Evolutionary conservation across 768 basidiomycete species (phyloP), one percentile per base, ranked within the genome.

Genomic region (Scleroderma citrinum): DNA sequence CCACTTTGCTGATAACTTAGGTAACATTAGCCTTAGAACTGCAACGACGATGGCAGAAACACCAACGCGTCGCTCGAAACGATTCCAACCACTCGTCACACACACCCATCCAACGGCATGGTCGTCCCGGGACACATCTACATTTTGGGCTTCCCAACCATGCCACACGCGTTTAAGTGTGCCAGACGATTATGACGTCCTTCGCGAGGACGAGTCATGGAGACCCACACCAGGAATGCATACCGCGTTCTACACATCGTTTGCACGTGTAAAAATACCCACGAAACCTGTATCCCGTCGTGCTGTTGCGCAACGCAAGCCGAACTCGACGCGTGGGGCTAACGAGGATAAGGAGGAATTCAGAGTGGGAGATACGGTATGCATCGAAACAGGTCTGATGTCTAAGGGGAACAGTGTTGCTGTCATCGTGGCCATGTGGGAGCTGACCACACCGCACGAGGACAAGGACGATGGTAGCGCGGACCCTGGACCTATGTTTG

Each of bases 401-500:
- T 69, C 65, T 17, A 71, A 61, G 30, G 69, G 70, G 11, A 78
- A 81, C 0, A 87, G 85, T 53, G 68, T 88, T 44, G 88, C 78
- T 4, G 81, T 88, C 36, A 81, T 91, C 41, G 69, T 78, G 16
- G 71, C 83, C 0, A 78, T 91, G 72, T 89, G 85, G 83, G 77
- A 85, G 7, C 64, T 58, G 54, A 49, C 41, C 46, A 67, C 48
- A 2, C 66, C 7, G 59, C 59, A 55, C 7, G 57, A 46, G 20
- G 63, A 69, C 31, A 60, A 60, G n/a, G 63, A 68, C 30, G 59
- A 58, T 2, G 56, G 64, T 32, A 74, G 69, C 43, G 5, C 8
- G 26, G 26, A 5, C 26, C 26, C 26, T n/a, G n/a, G n/a, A n/a
- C 26, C 8, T 8, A 80, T 82, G 71, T 72, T 77, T 48, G 64